These are phyloP conservation scores for Colletotrichum destructivum DNA, from an alignment of 2,329 filamentous ascomycete species.

Conservation along the genomic window DNA sequence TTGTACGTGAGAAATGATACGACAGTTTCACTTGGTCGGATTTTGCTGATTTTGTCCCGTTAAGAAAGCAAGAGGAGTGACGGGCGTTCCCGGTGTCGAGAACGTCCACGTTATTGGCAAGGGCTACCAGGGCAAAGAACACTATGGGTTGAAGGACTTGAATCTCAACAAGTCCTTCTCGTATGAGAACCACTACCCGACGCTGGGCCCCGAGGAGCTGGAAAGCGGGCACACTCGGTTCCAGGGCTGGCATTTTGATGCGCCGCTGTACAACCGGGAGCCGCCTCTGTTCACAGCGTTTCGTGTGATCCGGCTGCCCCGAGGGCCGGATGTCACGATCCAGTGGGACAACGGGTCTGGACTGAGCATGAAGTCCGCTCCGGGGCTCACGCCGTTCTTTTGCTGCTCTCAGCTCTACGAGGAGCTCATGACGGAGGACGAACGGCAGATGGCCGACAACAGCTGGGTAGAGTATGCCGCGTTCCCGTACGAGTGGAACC, in stretches of 20 bases:
- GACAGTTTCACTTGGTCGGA: neutral
- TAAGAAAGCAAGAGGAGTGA: constrained; percentile 51
- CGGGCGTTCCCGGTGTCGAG: constrained; percentile 58
- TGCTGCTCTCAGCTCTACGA: constrained; percentile 59
- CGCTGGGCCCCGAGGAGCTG: constrained; percentile 54
- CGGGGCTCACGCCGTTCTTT: constrained; percentile 61
- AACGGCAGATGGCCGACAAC: constrained; percentile 57
- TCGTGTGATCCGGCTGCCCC: constrained; percentile 56
- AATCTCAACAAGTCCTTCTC: constrained; percentile 49
- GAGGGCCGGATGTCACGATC: constrained; percentile 54
- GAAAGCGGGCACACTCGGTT: constrained; percentile 59
- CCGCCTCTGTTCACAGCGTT: constrained; percentile 60
- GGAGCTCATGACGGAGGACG: constrained; percentile 56
- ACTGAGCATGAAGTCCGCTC: constrained; percentile 57
- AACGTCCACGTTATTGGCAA: constrained; percentile 63
- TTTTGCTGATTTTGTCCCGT: constrained; percentile 1
- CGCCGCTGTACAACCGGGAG: constrained; percentile 58
- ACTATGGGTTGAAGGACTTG: constrained; percentile 59
- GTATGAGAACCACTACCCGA: constrained; percentile 56
- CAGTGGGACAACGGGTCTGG: constrained; percentile 60
- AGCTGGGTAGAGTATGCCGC: constrained; percentile 63
- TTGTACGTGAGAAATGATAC: constrained; percentile 45
- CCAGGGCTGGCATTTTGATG: constrained; percentile 65
- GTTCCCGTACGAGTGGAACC: constrained; percentile 61
- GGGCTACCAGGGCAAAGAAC: constrained; percentile 60